These are phyloP conservation scores for Leishmania aethiopica DNA, from an alignment of 208 protist genomes.

Conservation along the genomic window DNA sequence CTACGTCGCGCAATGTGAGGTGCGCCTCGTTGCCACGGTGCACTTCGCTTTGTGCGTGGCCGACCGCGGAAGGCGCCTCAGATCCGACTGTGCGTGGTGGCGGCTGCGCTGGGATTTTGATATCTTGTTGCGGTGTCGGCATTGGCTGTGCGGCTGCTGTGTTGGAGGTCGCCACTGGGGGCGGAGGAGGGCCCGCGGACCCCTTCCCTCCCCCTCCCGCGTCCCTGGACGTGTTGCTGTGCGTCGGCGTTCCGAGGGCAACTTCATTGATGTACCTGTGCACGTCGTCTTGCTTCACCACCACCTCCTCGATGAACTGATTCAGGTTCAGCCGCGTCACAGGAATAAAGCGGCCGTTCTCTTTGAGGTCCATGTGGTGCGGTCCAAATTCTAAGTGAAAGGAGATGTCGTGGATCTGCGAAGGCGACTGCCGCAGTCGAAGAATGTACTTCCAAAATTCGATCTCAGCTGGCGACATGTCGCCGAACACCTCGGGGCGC, in stretches of 20 bases:
- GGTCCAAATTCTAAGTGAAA: conserved; percentile 32
- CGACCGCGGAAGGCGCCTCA: background rate
- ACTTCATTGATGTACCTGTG: conserved; percentile 36
- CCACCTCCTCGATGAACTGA: conserved; percentile 34
- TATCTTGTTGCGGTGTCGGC: background rate
- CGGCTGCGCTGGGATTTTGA: conserved; percentile 7
- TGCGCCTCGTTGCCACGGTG: conserved; percentile 12
- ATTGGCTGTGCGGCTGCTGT: background rate
- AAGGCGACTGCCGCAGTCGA: conserved; percentile 17
- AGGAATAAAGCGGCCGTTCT: conserved; percentile 30
- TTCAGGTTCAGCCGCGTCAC: conserved; percentile 46
- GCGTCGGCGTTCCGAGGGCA: conserved; percentile 9
- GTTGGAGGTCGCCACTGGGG: background rate
- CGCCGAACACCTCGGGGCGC: conserved; percentile 22
- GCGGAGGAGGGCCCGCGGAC: background rate
- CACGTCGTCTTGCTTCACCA: conserved; percentile 34
- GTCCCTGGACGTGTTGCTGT: conserved; percentile 1
- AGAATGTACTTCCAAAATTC: conserved; percentile 39
- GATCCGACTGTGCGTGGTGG: background rate
- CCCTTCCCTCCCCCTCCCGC: background rate
- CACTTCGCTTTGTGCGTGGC: background rate
- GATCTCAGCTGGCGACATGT: conserved; percentile 31
- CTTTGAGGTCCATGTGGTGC: conserved; percentile 28
- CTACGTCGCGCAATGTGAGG: conserved; percentile 18
- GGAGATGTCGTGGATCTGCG: conserved; percentile 27